Percentiles rank a stretch among this genome's conserved stretches.
These are phyloP conservation scores for Lolium perenne DNA, from an alignment of 176 grass and related monocot genomes.

Conservation along the genomic window DNA sequence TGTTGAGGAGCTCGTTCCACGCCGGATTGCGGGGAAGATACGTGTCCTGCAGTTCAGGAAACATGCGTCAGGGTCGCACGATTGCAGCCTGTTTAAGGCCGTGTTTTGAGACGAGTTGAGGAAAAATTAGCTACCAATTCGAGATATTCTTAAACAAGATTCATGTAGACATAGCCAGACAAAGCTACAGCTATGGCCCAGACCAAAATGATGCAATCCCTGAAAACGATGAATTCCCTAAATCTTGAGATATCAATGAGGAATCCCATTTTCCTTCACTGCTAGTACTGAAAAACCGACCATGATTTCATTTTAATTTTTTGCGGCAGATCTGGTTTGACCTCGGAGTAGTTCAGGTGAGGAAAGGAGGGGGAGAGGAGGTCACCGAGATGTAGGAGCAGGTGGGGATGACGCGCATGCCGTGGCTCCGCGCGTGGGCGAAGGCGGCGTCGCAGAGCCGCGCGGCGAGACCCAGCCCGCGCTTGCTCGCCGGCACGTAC, in stretches of 20 bases:
- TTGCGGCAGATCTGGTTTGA: not conserved
- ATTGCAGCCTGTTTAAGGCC: not conserved
- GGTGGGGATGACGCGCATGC: conserved; percentile 70
- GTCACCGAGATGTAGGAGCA: conserved; percentile 85
- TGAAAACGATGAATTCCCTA: not conserved
- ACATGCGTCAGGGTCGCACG: not conserved
- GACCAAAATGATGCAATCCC: not conserved
- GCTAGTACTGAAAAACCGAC: not conserved
- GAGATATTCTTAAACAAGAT: not conserved
- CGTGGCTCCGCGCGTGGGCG: conserved; percentile 49
- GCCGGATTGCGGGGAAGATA: conserved; percentile 71
- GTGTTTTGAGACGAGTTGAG: not conserved
- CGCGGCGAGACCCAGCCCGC: conserved; percentile 72
- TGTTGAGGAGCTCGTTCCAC: conserved; percentile 62
- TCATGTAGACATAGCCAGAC: not conserved
- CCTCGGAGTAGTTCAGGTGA: not conserved
- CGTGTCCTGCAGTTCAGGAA: conserved; percentile 51
- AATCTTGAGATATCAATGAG: not conserved
- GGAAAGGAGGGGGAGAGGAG: not conserved
- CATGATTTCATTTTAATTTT: not conserved
- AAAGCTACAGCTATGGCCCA: not conserved
- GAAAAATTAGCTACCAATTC: not conserved
- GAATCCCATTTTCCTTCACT: not conserved
- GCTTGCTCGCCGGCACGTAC: conserved; percentile 83
- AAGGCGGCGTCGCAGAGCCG: conserved; percentile 82